Evolutionary conservation across 2,329 filamentous ascomycete genomes (phyloP).

Genomic region (Berkeleyomyces basicola): DNA sequence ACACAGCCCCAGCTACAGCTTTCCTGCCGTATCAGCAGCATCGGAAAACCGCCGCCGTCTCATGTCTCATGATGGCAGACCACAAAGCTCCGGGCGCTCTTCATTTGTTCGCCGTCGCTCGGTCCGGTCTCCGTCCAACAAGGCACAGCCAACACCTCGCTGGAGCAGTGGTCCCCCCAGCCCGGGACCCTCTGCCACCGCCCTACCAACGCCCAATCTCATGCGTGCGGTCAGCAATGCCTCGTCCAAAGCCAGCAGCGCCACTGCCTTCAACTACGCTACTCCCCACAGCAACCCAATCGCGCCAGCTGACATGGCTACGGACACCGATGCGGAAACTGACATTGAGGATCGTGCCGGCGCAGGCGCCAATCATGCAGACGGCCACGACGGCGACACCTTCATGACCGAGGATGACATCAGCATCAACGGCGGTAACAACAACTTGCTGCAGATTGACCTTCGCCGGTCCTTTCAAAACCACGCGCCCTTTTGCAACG

Average conservation of each 20-base stretch:
- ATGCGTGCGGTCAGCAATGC: slow-evolving; percentile 8
- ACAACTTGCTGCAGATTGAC: slow-evolving; percentile 17
- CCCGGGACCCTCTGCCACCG: slow-evolving; percentile 23
- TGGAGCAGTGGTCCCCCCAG: slow-evolving; percentile 34
- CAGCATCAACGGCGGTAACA: slow-evolving; percentile 17
- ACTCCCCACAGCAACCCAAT: slow-evolving; percentile 54
- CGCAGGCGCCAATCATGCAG: slow-evolving; percentile 16
- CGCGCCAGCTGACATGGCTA: slow-evolving; percentile 19
- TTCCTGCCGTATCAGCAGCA: slow-evolving; percentile 19
- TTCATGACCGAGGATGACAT: slow-evolving; percentile 23
- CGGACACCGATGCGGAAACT: slow-evolving; percentile 12
- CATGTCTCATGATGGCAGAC: slow-evolving; percentile 1
- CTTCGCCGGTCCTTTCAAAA: slow-evolving; percentile 15
- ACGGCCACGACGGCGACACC: slow-evolving; percentile 18
- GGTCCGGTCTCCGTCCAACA: slow-evolving; percentile 38
- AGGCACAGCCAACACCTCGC: slow-evolving; percentile 36
- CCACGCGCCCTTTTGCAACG: neutral
- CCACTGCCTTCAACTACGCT: slow-evolving; percentile 49
- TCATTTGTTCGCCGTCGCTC: slow-evolving; percentile 22
- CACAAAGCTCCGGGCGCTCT: neutral
- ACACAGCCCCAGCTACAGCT: slow-evolving; percentile 29
- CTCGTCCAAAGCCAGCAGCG: slow-evolving; percentile 20
- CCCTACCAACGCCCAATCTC: slow-evolving; percentile 16
- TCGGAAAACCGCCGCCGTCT: slow-evolving; percentile 6
- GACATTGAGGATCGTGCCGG: neutral